A percentile compares a stretch with the other conserved stretches of the same genome.
phyloP scores from a whole-genome alignment of 1,139 yeast species.

The Protomyces lactucae-debilis region DNA sequence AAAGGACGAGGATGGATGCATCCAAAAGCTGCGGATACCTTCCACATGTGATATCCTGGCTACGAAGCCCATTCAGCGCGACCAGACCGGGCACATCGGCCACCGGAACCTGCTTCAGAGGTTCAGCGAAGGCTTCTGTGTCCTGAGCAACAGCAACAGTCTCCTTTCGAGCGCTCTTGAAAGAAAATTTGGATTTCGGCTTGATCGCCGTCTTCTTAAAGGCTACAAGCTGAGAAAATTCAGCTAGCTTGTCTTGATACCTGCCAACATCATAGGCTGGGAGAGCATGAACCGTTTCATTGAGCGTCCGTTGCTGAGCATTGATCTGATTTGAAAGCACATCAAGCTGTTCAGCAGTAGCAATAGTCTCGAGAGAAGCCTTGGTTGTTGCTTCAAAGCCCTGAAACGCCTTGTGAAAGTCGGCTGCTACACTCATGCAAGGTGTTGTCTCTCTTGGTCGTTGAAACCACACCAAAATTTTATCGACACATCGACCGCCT shows the following conservation, averaged over 20 bases:
- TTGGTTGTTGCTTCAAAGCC: neutral
- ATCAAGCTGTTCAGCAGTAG: neutral
- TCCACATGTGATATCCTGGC: neutral
- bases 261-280: conserved; percentile 10
- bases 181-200: conserved; percentile 14
- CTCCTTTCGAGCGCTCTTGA: neutral
- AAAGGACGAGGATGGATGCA: conserved; percentile 1
- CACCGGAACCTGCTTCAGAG: neutral
- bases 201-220: neutral
- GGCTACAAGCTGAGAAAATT: neutral
- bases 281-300: conserved; percentile 1
- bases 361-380: neutral
- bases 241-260: conserved; percentile 7
- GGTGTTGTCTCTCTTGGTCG: no score
- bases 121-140: neutral
- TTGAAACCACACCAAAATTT: no score
- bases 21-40: neutral
- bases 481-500: no score
- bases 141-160: neutral
- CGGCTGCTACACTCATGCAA: neutral
- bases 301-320: conserved; percentile 11
- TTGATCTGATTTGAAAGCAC: neutral
- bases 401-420: neutral
- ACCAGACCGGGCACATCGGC: conserved; percentile 1
- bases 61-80: neutral